Base-by-base conservation (phyloP, 78 protist species). In the Acrasis kona region DNA sequence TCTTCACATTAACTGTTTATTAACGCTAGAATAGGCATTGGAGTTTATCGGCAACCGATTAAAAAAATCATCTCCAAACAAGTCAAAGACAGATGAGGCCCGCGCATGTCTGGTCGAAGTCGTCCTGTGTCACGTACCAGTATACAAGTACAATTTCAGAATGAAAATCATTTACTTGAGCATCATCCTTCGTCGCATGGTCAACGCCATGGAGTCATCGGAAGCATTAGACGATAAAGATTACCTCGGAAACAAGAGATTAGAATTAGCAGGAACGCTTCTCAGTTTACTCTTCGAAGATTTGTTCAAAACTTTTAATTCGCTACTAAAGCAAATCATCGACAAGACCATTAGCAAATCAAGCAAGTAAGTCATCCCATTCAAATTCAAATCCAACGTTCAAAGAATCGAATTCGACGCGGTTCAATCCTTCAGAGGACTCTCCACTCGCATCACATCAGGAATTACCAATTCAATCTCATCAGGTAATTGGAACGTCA, bases 401-500 rank as follows among this genome's bases (percentile, higher is more conserved):
- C n/a, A n/a, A n/a, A n/a, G n/a, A n/a, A n/a, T n/a, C n/a, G 30
- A 37, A 42, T 0, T 34, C 67, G 41, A 80, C 87, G 2, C 74
- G 40, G 5, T 30, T 36, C 19, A 34, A 12, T 40, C 12, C 32
- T 50, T 0, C 8, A 80, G 69, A 40, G 40, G 67, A 41, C 77
- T 32, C 12, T 6, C 7, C 10, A 39, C 89, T 73, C 38, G 19
- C 32, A 83, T 97, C 71, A 92, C 98, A 0, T n/a, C 79, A 31
- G 98, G 97, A 31, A 50, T 97, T 39, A 73, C 28, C n/a, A 66
- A 83, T 8, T 92, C 99, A 7, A 82, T 98, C 36, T 65, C 96
- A 0, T 74, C 97, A 0, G 99, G 99, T 61, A 97, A 97, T 87
- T 98, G 99, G 99, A 27, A 79, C n/a, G 70, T 97, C 39, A 82